These are phyloP conservation scores for Lipomyces anomalus DNA, from an alignment of 805 yeast species.

Conservation along the genomic window DNA sequence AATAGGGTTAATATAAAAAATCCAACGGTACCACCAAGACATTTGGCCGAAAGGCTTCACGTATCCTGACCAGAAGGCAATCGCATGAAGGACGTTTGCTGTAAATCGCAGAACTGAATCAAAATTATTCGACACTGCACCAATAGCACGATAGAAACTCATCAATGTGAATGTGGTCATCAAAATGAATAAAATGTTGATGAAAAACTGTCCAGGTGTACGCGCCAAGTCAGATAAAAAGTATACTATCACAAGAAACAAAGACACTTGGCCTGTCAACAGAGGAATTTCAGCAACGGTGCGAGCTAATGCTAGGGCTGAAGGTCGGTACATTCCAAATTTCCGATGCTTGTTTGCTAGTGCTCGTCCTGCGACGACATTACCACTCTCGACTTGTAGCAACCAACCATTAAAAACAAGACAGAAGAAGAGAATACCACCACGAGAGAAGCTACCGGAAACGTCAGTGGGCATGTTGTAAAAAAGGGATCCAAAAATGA, in stretches of 20 bases:
- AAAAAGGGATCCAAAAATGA: conserved; percentile 50
- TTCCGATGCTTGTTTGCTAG: conserved; percentile 58
- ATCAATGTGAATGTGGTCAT: conserved; percentile 49
- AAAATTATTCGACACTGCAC: conserved; percentile 30
- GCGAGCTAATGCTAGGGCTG: conserved; percentile 61
- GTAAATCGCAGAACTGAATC: conserved; percentile 44
- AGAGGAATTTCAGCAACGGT: conserved; percentile 56
- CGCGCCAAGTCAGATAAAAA: conserved; percentile 52
- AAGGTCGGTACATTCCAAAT: conserved; percentile 54
- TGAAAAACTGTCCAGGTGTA: conserved; percentile 50
- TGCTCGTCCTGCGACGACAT: conserved; percentile 47
- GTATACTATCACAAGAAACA: conserved; percentile 49
- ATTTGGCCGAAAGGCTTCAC: conserved; percentile 48
- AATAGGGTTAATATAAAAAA: conserved; percentile 53
- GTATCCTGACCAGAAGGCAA: conserved; percentile 45
- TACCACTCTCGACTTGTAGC: conserved; percentile 50
- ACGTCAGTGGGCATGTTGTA: conserved; percentile 42
- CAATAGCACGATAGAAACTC: conserved; percentile 43
- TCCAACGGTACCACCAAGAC: conserved; percentile 71
- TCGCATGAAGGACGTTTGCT: conserved; percentile 37
- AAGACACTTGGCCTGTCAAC: conserved; percentile 39
- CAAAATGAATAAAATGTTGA: conserved; percentile 40
- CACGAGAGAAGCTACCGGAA: conserved; percentile 47
- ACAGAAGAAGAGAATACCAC: conserved; percentile 49
- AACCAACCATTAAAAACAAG: conserved; percentile 57